phyloP scores from a whole-genome alignment of 129 eudicot genomes.

The Smallanthus sonchifolius region DNA sequence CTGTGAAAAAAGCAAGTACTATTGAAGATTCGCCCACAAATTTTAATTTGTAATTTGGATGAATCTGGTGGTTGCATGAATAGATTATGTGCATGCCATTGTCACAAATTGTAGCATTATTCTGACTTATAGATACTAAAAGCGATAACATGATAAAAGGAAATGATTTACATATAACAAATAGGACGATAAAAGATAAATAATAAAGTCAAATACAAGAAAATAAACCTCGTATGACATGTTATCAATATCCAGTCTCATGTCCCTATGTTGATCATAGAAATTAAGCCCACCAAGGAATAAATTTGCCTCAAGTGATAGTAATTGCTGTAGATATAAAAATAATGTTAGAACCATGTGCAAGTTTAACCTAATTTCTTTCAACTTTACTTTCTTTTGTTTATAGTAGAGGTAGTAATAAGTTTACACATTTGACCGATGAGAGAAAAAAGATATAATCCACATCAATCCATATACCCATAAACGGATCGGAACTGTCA shows the following conservation, averaged over 20 bases:
- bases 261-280: slow-evolving; percentile 84
- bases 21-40: neutral
- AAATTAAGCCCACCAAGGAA: slow-evolving; percentile 62
- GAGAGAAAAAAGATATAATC: neutral
- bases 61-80: neutral
- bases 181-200: neutral
- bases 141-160: neutral
- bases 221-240: slow-evolving; percentile 91
- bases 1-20: slow-evolving; percentile 30
- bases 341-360: neutral
- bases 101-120: neutral
- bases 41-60: neutral
- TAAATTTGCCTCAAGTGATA: slow-evolving; percentile 65
- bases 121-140: neutral
- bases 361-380: neutral
- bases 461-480: neutral
- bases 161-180: neutral
- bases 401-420: neutral
- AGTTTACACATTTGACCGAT: neutral
- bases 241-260: slow-evolving; percentile 94
- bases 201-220: neutral
- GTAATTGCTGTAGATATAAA: slow-evolving; percentile 54
- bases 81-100: neutral
- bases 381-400: neutral
- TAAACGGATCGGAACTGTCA: neutral